A percentile compares a stretch with the other conserved stretches of the same genome.
Evolutionary conservation across 352 stramenopile species (phyloP).

Genomic region (Globisporangium solare): DNA sequence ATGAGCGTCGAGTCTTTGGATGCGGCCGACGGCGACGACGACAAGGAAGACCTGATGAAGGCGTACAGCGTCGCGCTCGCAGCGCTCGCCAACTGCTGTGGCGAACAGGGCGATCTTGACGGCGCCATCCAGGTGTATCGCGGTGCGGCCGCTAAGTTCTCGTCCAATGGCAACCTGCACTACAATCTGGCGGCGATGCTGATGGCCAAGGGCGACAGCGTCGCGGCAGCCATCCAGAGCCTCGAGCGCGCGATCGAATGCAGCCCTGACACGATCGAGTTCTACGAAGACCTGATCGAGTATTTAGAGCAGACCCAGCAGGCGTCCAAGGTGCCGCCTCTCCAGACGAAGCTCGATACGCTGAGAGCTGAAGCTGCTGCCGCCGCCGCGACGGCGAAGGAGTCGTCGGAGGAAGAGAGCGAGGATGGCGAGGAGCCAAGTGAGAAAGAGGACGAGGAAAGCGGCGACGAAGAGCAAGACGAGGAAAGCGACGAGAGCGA

Average conservation of each 20-base stretch:
- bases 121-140: conserved; percentile 44
- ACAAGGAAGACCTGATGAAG: conserved; percentile 22
- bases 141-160: conserved; percentile 29
- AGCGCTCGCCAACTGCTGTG: conserved; percentile 47
- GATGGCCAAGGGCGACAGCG: conserved; percentile 26
- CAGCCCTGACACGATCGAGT: conserved; percentile 35
- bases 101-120: conserved; percentile 48
- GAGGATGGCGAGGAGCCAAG: conserved; percentile 5
- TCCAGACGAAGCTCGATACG: conserved; percentile 5
- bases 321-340: conserved; percentile 16
- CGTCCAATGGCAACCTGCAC: conserved; percentile 46
- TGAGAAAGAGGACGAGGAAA: conserved; percentile 1
- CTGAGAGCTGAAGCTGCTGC: conserved; percentile 2
- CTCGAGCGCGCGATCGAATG: conserved; percentile 43
- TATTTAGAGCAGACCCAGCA: conserved; percentile 30
- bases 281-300: conserved; percentile 44
- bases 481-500: not conserved
- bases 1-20: conserved; percentile 23
- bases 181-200: conserved; percentile 72
- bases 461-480: not conserved
- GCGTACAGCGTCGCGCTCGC: conserved; percentile 49
- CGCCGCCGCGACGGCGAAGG: conserved; percentile 4
- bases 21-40: conserved; percentile 4
- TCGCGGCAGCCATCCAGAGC: conserved; percentile 14
- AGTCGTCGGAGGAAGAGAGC: not conserved